Conservation (phyloP, 345 rosid species). For the Pistacia atlantica region DNA sequence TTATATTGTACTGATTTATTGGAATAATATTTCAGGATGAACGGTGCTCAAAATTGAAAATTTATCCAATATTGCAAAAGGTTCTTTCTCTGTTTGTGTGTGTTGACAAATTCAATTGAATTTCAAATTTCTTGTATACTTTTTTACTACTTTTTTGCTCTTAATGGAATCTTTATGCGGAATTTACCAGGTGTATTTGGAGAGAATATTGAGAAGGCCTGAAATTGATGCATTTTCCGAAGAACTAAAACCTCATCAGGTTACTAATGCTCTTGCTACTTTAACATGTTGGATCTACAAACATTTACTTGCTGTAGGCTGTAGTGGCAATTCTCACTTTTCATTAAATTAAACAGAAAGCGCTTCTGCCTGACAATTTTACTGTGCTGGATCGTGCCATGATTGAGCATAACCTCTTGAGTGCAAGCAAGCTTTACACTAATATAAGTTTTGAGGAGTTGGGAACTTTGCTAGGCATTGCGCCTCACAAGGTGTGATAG, state of each 20-base stretch:
- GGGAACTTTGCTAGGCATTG: constrained; percentile 94
- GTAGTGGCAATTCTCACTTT: constrained; percentile 9
- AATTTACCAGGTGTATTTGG: constrained; percentile 78
- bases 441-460: constrained; percentile 97
- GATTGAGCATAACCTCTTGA: constrained; percentile 97
- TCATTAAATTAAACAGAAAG: constrained; percentile 63
- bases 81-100: constrained; percentile 32
- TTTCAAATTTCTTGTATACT: not conserved
- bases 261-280: constrained; percentile 24
- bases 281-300: constrained; percentile 9
- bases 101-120: not conserved
- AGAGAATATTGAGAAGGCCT: constrained; percentile 93
- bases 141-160: not conserved
- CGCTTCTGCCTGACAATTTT: constrained; percentile 87
- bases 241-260: constrained; percentile 96
- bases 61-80: constrained; percentile 95
- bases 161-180: constrained; percentile 6
- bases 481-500: constrained; percentile 71
- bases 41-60: constrained; percentile 90
- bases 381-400: constrained; percentile 95
- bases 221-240: constrained; percentile 94
- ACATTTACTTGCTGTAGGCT: constrained; percentile 1
- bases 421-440: constrained; percentile 97
- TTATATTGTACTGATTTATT: constrained; percentile 16
- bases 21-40: constrained; percentile 71